A percentile compares a stretch with the other conserved stretches of the same genome.
Evolutionary conservation across 768 basidiomycete genomes (phyloP).

Genomic region (Dentipellis sp.): DNA sequence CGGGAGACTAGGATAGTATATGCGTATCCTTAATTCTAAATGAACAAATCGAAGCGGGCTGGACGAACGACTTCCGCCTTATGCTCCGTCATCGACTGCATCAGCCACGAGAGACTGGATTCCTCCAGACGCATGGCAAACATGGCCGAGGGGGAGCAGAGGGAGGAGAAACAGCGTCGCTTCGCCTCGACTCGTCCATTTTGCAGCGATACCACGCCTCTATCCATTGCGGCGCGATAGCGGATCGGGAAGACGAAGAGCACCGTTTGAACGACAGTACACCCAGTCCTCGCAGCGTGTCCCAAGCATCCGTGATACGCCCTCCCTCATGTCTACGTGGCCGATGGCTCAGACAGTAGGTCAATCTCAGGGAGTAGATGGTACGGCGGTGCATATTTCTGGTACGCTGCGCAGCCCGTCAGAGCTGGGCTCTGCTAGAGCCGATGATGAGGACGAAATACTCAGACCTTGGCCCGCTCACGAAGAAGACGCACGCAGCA

Average conservation of each 20-base stretch:
- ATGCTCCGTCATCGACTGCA: no score
- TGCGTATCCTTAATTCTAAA: no score
- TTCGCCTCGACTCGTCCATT: no score
- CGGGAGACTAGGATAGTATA: no score
- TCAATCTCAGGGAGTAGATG: not conserved
- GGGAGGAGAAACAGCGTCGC: no score
- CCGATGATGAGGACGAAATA: constrained; percentile 20
- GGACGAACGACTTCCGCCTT: no score
- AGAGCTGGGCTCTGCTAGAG: constrained; percentile 21
- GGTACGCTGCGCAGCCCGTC: constrained; percentile 20
- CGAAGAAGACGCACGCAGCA: constrained; percentile 6
- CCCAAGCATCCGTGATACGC: not conserved
- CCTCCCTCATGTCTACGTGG: not conserved
- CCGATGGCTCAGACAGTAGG: not conserved
- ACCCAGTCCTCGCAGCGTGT: not conserved
- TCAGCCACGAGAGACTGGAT: no score
- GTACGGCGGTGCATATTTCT: constrained; percentile 15
- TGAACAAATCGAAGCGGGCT: no score
- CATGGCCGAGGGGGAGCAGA: no score
- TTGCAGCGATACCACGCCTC: no score
- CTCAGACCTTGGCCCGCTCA: constrained; percentile 28
- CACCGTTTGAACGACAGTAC: not conserved
- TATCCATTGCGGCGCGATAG: not conserved
- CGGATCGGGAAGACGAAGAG: not conserved
- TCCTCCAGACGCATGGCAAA: no score